Conservation (phyloP, 768 basidiomycete species). For the Rhodotorula kratochvilovae region DNA sequence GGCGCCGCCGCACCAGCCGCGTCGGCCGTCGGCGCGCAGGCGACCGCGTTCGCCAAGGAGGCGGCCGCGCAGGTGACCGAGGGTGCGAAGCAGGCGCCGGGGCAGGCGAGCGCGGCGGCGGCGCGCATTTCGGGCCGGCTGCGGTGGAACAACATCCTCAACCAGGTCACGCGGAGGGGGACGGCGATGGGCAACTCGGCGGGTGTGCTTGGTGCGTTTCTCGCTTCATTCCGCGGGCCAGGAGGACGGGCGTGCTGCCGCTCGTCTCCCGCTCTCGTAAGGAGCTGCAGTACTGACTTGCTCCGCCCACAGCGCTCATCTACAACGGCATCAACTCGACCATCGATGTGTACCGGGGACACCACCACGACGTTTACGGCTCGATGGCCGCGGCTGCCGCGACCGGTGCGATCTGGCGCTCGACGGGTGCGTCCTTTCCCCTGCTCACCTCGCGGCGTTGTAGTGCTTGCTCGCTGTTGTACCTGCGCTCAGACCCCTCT, state of each 20-base stretch:
- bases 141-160: slow-evolving; percentile 93
- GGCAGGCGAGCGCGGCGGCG: slow-evolving; percentile 9
- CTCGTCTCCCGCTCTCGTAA: neutral
- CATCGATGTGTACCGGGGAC: slow-evolving; percentile 72
- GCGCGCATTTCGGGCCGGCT: slow-evolving; percentile 48
- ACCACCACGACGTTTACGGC: slow-evolving; percentile 83
- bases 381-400: slow-evolving; percentile 87
- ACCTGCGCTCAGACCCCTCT: neutral
- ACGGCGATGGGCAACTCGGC: slow-evolving; percentile 98
- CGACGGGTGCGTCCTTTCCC: slow-evolving; percentile 68
- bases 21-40: slow-evolving; percentile 37
- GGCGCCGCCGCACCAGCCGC: slow-evolving; percentile 20
- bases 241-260: slow-evolving; percentile 33
- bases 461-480: neutral
- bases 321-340: slow-evolving; percentile 96
- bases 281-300: neutral
- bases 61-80: slow-evolving; percentile 18
- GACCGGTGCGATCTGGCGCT: slow-evolving; percentile 87
- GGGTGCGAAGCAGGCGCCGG: neutral
- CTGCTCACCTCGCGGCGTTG: no score
- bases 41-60: slow-evolving; percentile 30
- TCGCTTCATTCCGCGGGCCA: slow-evolving; percentile 35
- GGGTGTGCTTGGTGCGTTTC: slow-evolving; percentile 81
- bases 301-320: slow-evolving; percentile 63
- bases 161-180: slow-evolving; percentile 92